Evolutionary conservation across 2,329 filamentous ascomycete species (phyloP), one percentile per base, ranked within the genome.

Genomic region (Lomentospora prolificans): DNA sequence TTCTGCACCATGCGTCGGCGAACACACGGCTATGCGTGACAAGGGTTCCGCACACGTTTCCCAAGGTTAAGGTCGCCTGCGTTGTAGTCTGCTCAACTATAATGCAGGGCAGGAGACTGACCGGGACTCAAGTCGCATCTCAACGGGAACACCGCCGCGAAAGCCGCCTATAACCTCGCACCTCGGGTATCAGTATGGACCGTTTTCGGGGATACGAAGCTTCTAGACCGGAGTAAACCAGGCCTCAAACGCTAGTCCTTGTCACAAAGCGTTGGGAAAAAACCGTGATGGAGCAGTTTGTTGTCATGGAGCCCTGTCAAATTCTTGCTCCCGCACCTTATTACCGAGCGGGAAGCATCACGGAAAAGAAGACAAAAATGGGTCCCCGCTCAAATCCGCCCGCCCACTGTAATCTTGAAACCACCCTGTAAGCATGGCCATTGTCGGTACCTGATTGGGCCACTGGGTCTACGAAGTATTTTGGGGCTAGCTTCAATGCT

Each of bases 131-230:
- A n/a, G n/a, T n/a, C n/a, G n/a, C n/a, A n/a, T n/a, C n/a, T n/a
- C n/a, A n/a, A n/a, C n/a, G n/a, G n/a, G n/a, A n/a, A n/a, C n/a
- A n/a, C n/a, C n/a, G n/a, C n/a, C n/a, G n/a, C n/a, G n/a, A n/a
- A n/a, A n/a, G n/a, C n/a, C n/a, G n/a, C n/a, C n/a, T n/a, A n/a
- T 48, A 48, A 48, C 44, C 44, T 48, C 44, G 44, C 44, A 48
- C 44, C 44, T 48, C 44, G 44, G 44, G 24, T 48, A 48, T 48
- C 22, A 22, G 10, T 27, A 10, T 22, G 30, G 30, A 33, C 7
- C 30, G 6, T 12, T 33, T 12, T 33, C 12, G 30, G 12, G 30
- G 30, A 33, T 33, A 12, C 30, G 30, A 12, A 33, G 12, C 30
- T 33, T 33, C 30, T 33, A 33, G 12, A 33, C 30, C 7, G 7